phyloP scores from a whole-genome alignment of 495 filamentous ascomycete species.

The Neurospora sp. region DNA sequence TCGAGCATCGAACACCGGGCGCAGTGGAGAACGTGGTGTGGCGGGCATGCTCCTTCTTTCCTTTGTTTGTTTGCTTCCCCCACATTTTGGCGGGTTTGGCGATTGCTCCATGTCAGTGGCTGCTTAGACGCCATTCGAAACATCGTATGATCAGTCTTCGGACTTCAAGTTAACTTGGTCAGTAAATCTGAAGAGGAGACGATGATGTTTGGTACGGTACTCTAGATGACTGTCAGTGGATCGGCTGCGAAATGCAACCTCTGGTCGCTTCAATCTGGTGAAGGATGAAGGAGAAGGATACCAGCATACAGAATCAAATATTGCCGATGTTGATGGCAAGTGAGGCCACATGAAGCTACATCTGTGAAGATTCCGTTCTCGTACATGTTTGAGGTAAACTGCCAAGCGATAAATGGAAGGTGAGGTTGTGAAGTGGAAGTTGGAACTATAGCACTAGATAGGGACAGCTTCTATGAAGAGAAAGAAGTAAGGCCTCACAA shows the following conservation, averaged over 20 bases:
- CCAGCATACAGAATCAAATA: too few species aligned
- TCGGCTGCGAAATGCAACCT: neutral
- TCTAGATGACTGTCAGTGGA: too few species aligned
- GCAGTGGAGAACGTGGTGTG: neutral
- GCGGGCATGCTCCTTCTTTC: neutral
- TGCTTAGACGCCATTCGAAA: neutral
- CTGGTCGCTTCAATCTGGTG: neutral
- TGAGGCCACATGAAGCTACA: too few species aligned
- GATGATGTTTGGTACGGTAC: too few species aligned
- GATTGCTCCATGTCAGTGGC: neutral
- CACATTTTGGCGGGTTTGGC: neutral
- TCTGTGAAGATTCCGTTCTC: too few species aligned
- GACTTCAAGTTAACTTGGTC: neutral
- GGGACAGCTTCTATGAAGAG: neutral
- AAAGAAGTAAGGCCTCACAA: neutral
- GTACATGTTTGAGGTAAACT: too few species aligned
- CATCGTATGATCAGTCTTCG: neutral
- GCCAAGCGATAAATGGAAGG: too few species aligned
- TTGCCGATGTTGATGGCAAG: too few species aligned
- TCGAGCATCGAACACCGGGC: neutral
- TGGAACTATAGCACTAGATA: neutral
- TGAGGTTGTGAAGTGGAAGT: neutral
- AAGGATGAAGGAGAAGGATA: too few species aligned
- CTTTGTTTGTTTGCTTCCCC: neutral
- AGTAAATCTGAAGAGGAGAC: too few species aligned